phyloP scores from a whole-genome alignment of 2,329 filamentous ascomycete species.

The Botrytis elliptica region DNA sequence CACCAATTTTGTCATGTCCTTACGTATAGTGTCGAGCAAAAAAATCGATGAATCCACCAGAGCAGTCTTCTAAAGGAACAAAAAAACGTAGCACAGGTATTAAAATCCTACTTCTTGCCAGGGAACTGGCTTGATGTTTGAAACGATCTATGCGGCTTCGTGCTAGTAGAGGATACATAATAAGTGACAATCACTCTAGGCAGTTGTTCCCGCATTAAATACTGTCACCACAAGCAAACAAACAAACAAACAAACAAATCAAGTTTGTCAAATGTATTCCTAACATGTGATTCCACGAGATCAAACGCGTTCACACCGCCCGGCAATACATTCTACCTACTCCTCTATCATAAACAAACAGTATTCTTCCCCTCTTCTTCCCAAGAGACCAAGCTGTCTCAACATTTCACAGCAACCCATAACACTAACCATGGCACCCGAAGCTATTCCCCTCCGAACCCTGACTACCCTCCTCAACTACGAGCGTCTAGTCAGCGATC shows the following conservation, averaged over 20 bases:
- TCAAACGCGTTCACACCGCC: too few relatives aligned
- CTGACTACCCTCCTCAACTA: conserved; percentile 17
- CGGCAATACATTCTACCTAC: not conserved
- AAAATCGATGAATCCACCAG: too few relatives aligned
- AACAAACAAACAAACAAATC: not conserved
- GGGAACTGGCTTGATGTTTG: not conserved
- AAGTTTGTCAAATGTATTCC: not conserved
- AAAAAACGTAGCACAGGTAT: not conserved
- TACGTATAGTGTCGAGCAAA: too few relatives aligned
- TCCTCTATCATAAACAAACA: not conserved
- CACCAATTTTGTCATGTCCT: too few relatives aligned
- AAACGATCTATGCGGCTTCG: not conserved
- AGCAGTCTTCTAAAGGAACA: too few relatives aligned
- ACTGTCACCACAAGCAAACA: not conserved
- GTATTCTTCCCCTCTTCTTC: not conserved
- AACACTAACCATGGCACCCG: not conserved
- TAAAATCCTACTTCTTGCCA: not conserved
- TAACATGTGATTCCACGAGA: not conserved
- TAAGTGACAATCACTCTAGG: not conserved
- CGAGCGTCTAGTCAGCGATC: conserved; percentile 14
- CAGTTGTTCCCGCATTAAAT: not conserved
- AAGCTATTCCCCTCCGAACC: conserved; percentile 19
- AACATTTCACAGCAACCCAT: not conserved
- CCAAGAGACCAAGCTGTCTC: not conserved
- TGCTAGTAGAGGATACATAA: not conserved